Base-by-base conservation (phyloP, 495 filamentous ascomycete genomes). In the Tuber indicum region DNA sequence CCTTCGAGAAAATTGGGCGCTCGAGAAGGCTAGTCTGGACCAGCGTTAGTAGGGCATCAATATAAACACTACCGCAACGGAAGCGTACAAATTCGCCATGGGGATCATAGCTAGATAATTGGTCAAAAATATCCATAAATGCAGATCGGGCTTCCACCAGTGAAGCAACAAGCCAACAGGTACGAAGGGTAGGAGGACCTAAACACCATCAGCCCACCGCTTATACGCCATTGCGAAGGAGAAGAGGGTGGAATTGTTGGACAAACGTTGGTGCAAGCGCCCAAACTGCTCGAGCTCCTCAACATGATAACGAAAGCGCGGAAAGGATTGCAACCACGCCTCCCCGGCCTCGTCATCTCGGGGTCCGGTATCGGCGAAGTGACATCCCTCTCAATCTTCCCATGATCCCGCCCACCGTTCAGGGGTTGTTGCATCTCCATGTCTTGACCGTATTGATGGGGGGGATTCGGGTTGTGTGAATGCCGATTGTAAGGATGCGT, bases 81-180 rank as follows among this genome's bases (percentile, higher is more conserved):
- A 97, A 0, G 93, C 93, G 43, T 97, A 87, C 72, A 97, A 84
- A 79, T 97, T 97, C 70, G 94, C 94, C 45, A 91, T 90, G 4
- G 94, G 94, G 7, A 97, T 88, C 91, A 98, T 98, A 72, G 91
- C 91, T 49, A 93, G 87, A 71, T 93, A 93, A 72, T 91, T 91
- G 78, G 92, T 88, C 52, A 89, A 84, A 84, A 93, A 94, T 26
- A 92, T 87, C 85, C 87, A 88, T 10, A 91, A 83, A 77, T 92
- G 87, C 43, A 86, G 85, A 23, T 93, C 87, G 0, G 88, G 87
- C 41, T 87, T 87, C 44, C 87, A 88, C 79, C 90, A 94, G 76
- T 91, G 88, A 21, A 93, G 81, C 8, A 85, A 88, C 73, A 94
- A 88, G 6, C 91, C 92, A 44, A 88, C 87, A 6, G 91, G 91